Evolutionary conservation across 2,329 filamentous ascomycete species (phyloP), one percentile per base, ranked within the genome.

Genomic region (Fusarium vanettenii): DNA sequence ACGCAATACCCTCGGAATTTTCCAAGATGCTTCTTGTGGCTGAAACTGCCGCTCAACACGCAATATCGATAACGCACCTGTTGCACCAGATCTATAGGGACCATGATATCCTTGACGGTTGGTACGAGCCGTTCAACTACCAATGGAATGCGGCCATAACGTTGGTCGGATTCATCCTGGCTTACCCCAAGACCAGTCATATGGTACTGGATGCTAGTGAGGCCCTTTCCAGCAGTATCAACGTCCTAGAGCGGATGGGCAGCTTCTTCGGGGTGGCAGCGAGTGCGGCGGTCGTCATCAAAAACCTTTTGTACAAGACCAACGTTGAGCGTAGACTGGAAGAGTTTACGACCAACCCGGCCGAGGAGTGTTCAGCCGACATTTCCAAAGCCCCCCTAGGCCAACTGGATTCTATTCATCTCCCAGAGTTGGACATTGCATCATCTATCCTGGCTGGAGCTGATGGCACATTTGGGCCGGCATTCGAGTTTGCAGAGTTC

Each of bases 81-180:
- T 13, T 66, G 20, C 16, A 48, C 25, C 66, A 65, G 20, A 43
- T 69, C 16, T 48, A 59, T 18, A 37, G 5, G 37, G 25, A 27
- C 6, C 16, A 79, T 20, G 65, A 72, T 0, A 70, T 81, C 10
- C 82, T 81, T 57, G 71, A 73, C 18, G 73, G 75, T 0, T 81
- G 84, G 50, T 79, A 80, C 62, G 66, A 67, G 50, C 45, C 65
- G 3, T 67, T 77, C 13, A 77, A 77, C 72, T 45, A 56, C 7
- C 65, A 63, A 11, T 67, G 65, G 65, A 67, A 67, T 31, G 65
- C 79, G 14, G 70, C 77, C 22, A 77, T 81, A 64, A 78, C 77
- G 6, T 45, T 82, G 1, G 66, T 81, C 6, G 81, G 77, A 2
- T 81, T 80, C 52, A 37, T 79, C 2, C 59, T 81, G 3, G 76